A percentile compares a stretch with the other conserved stretches of the same genome.
phyloP scores from a whole-genome alignment of 73 alveolate genomes.

The Symbiodinium natans region DNA sequence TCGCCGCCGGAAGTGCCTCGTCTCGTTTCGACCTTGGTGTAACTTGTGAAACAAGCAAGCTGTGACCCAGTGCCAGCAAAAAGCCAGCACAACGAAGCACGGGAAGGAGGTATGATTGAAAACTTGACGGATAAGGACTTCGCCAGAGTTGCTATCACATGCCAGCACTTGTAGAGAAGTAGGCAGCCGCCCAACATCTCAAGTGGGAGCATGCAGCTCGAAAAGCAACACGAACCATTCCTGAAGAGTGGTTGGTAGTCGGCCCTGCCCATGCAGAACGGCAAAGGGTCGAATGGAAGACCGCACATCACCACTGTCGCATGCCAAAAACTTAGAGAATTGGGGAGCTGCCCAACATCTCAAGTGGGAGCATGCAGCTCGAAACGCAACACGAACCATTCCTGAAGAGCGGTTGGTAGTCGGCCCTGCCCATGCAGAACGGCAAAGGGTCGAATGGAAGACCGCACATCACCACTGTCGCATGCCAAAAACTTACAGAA shows the following conservation, averaged over 20 bases:
- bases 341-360: background rate
- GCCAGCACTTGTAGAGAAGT: background rate
- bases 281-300: conserved; percentile 28
- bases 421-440: background rate
- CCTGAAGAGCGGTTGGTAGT: conserved; percentile 1
- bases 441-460: conserved; percentile 24
- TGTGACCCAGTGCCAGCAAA: too few relatives aligned
- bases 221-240: background rate
- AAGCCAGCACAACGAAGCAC: too few relatives aligned
- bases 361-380: background rate
- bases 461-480: conserved; percentile 1
- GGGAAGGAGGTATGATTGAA: too few relatives aligned
- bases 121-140: too few relatives aligned
- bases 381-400: background rate
- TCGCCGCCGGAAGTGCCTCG: background rate
- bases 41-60: background rate
- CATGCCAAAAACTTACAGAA: background rate
- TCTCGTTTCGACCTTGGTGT: background rate
- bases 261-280: background rate
- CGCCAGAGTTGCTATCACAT: background rate
- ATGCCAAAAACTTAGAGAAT: conserved; percentile 20
- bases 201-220: background rate
- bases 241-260: conserved; percentile 28
- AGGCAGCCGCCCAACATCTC: background rate
- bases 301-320: conserved; percentile 7